phyloP scores from a whole-genome alignment of 371 early-diverging fungal genomes.

The Chytridiales sp. region DNA sequence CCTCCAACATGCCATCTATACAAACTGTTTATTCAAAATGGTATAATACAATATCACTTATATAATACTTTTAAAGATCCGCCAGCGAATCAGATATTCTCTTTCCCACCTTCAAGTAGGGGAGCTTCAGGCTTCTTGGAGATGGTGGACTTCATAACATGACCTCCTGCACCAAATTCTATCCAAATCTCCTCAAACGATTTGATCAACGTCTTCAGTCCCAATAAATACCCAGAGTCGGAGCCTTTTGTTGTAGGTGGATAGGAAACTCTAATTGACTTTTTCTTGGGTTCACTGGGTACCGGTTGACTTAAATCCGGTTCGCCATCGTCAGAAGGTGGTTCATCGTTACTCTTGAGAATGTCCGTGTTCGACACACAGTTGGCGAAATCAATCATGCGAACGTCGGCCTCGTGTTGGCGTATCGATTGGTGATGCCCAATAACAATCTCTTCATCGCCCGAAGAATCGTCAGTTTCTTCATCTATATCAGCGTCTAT shows the following conservation, averaged over 20 bases:
- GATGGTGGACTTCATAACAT: no score
- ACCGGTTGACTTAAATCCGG: constrained; percentile 4
- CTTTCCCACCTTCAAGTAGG: no score
- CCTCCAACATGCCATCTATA: no score
- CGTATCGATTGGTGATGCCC: constrained; percentile 21
- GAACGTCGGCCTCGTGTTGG: constrained; percentile 50
- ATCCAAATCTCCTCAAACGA: constrained; percentile 54
- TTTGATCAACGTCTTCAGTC: constrained; percentile 64
- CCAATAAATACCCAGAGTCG: constrained; percentile 73
- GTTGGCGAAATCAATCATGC: constrained; percentile 94
- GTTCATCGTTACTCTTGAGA: constrained; percentile 19
- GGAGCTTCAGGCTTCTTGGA: no score
- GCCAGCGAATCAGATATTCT: no score
- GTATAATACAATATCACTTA: no score
- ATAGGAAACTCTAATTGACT: constrained; percentile 42
- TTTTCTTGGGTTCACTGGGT: background rate
- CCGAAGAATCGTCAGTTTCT: constrained; percentile 4
- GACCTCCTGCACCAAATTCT: constrained; percentile 20
- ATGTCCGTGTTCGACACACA: constrained; percentile 51
- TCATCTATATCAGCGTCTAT: constrained; percentile 9
- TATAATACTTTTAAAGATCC: no score
- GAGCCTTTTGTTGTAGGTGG: constrained; percentile 69
- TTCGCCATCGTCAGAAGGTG: constrained; percentile 18
- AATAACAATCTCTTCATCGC: constrained; percentile 13
- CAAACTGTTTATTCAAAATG: no score